Evolutionary conservation across 306 rosid genomes (phyloP), one percentile per base, ranked within the genome.

Genomic region (Rosa chinensis): DNA sequence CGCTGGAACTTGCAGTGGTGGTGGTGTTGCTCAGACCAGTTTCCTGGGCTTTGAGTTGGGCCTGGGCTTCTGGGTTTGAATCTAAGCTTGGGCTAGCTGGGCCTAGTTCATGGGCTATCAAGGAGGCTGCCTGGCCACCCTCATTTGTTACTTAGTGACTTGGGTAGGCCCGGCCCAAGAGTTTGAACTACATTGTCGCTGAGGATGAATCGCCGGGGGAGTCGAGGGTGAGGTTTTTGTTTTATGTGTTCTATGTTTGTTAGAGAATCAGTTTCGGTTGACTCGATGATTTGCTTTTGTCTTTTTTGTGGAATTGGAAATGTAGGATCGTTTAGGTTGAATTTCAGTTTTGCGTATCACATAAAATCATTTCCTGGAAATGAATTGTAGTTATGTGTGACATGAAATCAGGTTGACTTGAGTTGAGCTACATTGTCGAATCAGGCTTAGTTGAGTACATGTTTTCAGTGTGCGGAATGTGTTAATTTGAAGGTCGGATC

Each of bases 201-300:
- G 80, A 81, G 47, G 82, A 68, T 71, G 85, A 85, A 73, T 83
- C 87, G 78, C 77, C 86, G 37, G 64, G 18, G 75, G 90, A 86
- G 39, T 75, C 90, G 16, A 90, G 82, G 94, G 98, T 93, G 55
- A 21, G 63, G 32, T 2, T 21, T n/a, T 4, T 66, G 45, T 18
- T 67, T 45, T 18, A 3, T 45, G 45, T 37, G 11, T 45, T 53
- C 21, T 13, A 16, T 6, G 11, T 8, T 11, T 50, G 40, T 7
- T 78, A 12, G 66, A 32, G 35, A 18, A 12, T 2, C 48, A 20
- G 53, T 63, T 45, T 40, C 40, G 40, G 52, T 76, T 67, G 20
- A 73, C 47, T 77, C 35, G 35, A 32, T 1, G 35, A 32, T 32
- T 25, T 25, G 35, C 3, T 44, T 14, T 79, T 50, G 43, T 67